Conservation (phyloP, 495 filamentous ascomycete species). For the Aspergillus haitiensis region DNA sequence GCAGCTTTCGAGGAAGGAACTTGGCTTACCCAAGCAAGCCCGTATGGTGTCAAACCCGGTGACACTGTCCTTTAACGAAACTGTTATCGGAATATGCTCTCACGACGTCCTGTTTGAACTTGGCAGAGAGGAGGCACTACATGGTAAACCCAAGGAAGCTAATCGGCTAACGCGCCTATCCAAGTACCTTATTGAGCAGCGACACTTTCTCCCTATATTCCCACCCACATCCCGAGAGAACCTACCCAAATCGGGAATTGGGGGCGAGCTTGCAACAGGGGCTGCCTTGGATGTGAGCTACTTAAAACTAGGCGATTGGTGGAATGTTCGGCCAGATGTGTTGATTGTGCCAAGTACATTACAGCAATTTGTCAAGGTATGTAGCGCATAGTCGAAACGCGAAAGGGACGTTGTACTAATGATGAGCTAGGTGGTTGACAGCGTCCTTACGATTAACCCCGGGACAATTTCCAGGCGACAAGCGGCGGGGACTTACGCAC, state of each 20-base stretch:
- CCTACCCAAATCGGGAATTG: constrained; percentile 60
- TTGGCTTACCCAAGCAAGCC: constrained; percentile 73
- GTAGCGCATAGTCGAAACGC: constrained; percentile 18
- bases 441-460: constrained; percentile 83
- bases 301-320: constrained; percentile 85
- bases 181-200: constrained; percentile 77
- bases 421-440: constrained; percentile 68
- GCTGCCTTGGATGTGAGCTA: constrained; percentile 80
- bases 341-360: constrained; percentile 80
- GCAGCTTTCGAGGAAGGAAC: constrained; percentile 63
- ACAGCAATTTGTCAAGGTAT: constrained; percentile 82
- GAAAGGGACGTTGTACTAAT: constrained; percentile 7
- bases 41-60: constrained; percentile 85
- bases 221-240: constrained; percentile 68
- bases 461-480: constrained; percentile 80
- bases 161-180: constrained; percentile 66
- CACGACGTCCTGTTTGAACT: constrained; percentile 84
- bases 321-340: constrained; percentile 80
- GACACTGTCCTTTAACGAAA: constrained; percentile 82
- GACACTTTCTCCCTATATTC: constrained; percentile 86
- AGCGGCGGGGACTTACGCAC: constrained; percentile 77
- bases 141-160: constrained; percentile 53
- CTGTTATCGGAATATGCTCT: constrained; percentile 72
- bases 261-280: constrained; percentile 63
- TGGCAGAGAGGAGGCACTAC: constrained; percentile 68